Evolutionary conservation across 805 yeast genomes (phyloP).

Genomic region (Isabelozyma gotoi): DNA sequence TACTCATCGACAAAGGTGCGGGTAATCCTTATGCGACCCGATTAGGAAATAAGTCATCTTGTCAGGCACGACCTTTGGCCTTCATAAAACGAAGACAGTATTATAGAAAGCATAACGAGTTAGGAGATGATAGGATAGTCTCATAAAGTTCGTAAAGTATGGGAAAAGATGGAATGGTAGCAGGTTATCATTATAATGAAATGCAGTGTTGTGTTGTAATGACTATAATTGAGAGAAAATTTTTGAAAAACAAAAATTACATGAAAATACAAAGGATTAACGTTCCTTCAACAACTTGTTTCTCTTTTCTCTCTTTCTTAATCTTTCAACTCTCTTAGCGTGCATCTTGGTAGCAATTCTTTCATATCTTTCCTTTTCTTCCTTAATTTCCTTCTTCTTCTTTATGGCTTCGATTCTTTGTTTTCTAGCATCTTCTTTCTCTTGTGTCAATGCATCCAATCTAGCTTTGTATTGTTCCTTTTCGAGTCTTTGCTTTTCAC

Average conservation of each 20-base stretch:
- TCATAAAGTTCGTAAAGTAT: too few species aligned
- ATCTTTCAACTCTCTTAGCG: constrained; percentile 85
- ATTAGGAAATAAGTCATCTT: not conserved
- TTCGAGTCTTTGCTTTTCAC: constrained; percentile 63
- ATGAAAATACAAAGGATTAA: constrained; percentile 19
- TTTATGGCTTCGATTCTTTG: constrained; percentile 56
- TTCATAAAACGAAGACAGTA: not conserved
- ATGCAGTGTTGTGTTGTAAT: too few species aligned
- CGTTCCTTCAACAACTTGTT: constrained; percentile 92
- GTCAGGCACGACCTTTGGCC: not conserved
- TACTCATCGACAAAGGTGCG: constrained; percentile 14
- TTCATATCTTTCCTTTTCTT: constrained; percentile 86
- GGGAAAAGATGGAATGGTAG: too few species aligned
- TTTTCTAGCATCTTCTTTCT: constrained; percentile 62
- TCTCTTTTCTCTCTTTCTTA: constrained; percentile 90
- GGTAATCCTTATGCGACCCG: constrained; percentile 5
- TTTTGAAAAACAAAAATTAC: not conserved
- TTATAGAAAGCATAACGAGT: not conserved
- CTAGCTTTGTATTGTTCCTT: constrained; percentile 68
- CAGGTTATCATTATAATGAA: too few species aligned
- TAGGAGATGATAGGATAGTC: too few species aligned
- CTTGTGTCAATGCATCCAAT: constrained; percentile 72
- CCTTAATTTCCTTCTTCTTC: constrained; percentile 78
- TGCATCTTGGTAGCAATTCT: constrained; percentile 84
- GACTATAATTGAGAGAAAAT: too few species aligned